phyloP scores from a whole-genome alignment of 2,329 filamentous ascomycete species.

The Teratosphaeria viscida region DNA sequence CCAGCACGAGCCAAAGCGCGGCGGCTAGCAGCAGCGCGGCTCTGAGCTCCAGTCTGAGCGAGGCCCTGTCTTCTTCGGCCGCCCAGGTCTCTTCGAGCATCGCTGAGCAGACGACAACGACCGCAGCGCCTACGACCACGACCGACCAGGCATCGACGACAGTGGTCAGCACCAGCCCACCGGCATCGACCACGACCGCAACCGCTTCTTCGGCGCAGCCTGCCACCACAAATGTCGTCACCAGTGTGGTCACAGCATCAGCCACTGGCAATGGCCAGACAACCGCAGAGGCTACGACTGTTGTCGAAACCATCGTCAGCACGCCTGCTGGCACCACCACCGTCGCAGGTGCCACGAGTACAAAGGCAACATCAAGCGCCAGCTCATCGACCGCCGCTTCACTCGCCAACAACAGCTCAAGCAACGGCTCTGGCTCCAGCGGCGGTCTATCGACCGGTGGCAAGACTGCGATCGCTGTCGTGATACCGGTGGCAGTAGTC shows the following conservation, averaged over 20 bases:
- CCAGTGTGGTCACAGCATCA: slow-evolving; percentile 3
- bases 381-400: slow-evolving; percentile 5
- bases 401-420: neutral
- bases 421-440: slow-evolving; percentile 7
- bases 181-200: neutral
- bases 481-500: slow-evolving; percentile 83
- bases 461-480: slow-evolving; percentile 84
- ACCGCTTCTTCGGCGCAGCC: neutral
- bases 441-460: slow-evolving; percentile 50
- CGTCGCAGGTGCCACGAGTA: neutral
- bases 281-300: neutral
- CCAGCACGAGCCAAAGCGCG: neutral
- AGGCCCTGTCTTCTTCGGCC: neutral
- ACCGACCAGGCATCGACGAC: neutral
- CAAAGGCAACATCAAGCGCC: neutral
- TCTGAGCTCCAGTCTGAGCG: neutral
- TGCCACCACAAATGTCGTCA: slow-evolving; percentile 3
- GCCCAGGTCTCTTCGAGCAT: neutral
- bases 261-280: neutral
- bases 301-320: slow-evolving; percentile 2
- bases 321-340: slow-evolving; percentile 3
- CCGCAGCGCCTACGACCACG: neutral
- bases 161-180: neutral
- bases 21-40: neutral
- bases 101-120: neutral